Evolutionary conservation across 1,284 basidiomycete genomes (phyloP).

Genomic region (Ganoderma sp.): DNA sequence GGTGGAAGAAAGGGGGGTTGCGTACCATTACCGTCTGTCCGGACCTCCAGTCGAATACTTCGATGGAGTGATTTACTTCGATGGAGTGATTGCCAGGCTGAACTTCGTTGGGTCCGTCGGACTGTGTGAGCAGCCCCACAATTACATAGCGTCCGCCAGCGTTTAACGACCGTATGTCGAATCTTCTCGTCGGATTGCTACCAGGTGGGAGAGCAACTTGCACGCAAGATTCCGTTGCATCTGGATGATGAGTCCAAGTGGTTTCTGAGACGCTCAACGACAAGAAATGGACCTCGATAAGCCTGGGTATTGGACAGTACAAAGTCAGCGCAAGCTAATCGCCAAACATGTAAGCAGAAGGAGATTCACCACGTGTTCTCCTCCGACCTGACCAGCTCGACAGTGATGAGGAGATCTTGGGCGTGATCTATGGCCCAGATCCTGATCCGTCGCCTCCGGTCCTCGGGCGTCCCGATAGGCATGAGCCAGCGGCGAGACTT

Average conservation of each 20-base stretch:
- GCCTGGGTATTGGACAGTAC: neutral
- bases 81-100: no score
- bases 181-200: neutral
- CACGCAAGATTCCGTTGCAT: neutral
- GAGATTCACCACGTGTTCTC: neutral
- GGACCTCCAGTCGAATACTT: neutral
- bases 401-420: no score
- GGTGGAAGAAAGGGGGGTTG: neutral
- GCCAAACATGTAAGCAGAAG: neutral
- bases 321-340: neutral
- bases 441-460: no score
- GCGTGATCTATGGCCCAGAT: no score
- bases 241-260: neutral
- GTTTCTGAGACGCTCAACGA: neutral
- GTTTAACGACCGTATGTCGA: no score
- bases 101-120: no score
- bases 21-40: neutral
- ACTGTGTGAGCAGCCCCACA: no score
- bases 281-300: neutral
- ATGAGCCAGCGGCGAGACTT: no score
- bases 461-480: no score
- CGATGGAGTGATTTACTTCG: no score
- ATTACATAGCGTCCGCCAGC: no score
- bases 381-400: no score
- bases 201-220: neutral